Conservation (phyloP, 2,329 filamentous ascomycete genomes). For the Ascocoryne sarcoides region DNA sequence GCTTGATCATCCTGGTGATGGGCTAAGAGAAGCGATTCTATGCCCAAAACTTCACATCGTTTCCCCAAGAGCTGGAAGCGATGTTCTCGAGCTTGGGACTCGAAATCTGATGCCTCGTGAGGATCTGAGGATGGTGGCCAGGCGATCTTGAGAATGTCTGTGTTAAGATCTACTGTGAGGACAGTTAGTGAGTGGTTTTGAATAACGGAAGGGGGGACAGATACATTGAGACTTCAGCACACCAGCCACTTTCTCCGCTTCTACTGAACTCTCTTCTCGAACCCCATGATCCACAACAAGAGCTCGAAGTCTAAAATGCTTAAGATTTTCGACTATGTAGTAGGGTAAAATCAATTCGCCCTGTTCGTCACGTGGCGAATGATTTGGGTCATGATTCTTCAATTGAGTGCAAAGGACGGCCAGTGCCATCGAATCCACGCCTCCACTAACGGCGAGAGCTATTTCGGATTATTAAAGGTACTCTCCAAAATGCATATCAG, state of each 20-base stretch:
- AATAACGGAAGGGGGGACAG: not conserved
- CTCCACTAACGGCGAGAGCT: constrained; percentile 82
- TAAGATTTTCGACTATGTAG: constrained; percentile 25
- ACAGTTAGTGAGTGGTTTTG: constrained; percentile 1
- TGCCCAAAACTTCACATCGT: constrained; percentile 42
- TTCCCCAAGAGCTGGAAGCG: constrained; percentile 65
- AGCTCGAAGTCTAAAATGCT: constrained; percentile 38
- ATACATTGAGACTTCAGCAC: constrained; percentile 20
- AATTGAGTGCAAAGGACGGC: constrained; percentile 58
- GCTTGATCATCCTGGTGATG: constrained; percentile 89
- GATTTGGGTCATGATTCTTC: constrained; percentile 11
- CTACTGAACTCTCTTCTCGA: constrained; percentile 41
- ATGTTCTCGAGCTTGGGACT: constrained; percentile 63
- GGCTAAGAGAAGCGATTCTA: constrained; percentile 61
- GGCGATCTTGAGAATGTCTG: constrained; percentile 32
- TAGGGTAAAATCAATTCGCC: not conserved
- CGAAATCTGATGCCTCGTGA: constrained; percentile 53
- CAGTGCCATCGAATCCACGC: constrained; percentile 96
- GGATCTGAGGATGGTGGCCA: constrained; percentile 41
- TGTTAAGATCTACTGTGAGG: too few relatives aligned
- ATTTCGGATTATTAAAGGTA: too few relatives aligned
- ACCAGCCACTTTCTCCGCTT: constrained; percentile 42
- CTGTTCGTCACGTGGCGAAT: not conserved
- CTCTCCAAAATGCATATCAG: constrained; percentile 4
- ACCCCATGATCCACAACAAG: constrained; percentile 51